These are phyloP conservation scores for Teunomyces pallodes DNA, from an alignment of 805 yeast species.

Conservation along the genomic window DNA sequence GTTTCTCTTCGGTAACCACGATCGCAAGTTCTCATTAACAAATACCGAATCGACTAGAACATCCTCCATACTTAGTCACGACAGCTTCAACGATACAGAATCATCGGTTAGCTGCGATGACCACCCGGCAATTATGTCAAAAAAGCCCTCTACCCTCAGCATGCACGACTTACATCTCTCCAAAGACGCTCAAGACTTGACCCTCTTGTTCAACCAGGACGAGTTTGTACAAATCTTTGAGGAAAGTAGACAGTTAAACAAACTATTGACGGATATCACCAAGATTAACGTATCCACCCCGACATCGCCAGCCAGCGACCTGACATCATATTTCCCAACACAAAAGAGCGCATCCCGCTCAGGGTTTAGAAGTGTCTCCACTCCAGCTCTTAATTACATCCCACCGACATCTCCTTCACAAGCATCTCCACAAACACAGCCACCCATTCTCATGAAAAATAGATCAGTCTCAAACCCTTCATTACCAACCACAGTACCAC, in stretches of 20 bases:
- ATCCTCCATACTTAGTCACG: constrained; percentile 44
- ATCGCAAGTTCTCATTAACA: constrained; percentile 17
- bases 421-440: not conserved
- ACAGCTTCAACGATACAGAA: constrained; percentile 16
- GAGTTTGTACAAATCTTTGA: constrained; percentile 22
- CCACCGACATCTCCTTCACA: not conserved
- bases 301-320: constrained; percentile 1
- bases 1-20: constrained; percentile 19
- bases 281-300: constrained; percentile 8
- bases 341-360: constrained; percentile 3
- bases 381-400: not conserved
- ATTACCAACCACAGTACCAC: not conserved
- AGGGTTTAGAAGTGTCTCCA: constrained; percentile 3
- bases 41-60: constrained; percentile 42
- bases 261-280: constrained; percentile 20
- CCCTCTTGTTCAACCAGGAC: constrained; percentile 25
- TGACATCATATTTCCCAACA: not conserved
- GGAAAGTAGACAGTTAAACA: constrained; percentile 21
- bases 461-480: constrained; percentile 7
- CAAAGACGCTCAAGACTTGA: constrained; percentile 33
- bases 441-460: not conserved
- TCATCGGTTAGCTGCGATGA: constrained; percentile 9
- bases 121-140: not conserved
- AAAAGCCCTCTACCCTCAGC: constrained; percentile 7
- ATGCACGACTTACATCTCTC: constrained; percentile 18